Conservation (phyloP, 805 yeast genomes). For the Lipomyces sp. region DNA sequence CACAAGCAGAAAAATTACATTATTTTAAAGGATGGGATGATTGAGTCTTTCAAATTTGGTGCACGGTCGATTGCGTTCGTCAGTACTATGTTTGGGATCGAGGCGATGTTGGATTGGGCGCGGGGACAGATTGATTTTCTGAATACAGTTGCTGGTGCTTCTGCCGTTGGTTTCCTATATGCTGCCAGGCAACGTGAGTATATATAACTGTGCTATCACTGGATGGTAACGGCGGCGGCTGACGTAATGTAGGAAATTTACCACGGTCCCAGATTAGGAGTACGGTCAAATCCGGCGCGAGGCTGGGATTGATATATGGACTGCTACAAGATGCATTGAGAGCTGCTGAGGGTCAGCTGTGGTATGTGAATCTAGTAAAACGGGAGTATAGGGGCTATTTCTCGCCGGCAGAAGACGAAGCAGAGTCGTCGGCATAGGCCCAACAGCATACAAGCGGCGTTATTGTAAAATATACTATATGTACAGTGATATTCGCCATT, state of each 20-base stretch:
- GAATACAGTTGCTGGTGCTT: conserved; percentile 65
- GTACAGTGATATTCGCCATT: background rate
- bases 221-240: conserved; percentile 2
- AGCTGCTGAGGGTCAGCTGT: conserved; percentile 60
- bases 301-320: conserved; percentile 66
- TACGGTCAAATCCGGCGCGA: conserved; percentile 55
- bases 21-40: conserved; percentile 60
- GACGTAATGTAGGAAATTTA: conserved; percentile 20
- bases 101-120: conserved; percentile 61
- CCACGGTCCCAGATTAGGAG: conserved; percentile 41
- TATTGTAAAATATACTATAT: background rate
- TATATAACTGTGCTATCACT: background rate
- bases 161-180: conserved; percentile 56
- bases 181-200: conserved; percentile 45
- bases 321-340: conserved; percentile 67
- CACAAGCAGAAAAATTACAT: conserved; percentile 83
- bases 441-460: background rate
- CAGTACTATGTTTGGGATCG: conserved; percentile 53
- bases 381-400: background rate
- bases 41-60: conserved; percentile 16
- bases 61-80: conserved; percentile 16
- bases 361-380: conserved; percentile 54
- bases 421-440: background rate
- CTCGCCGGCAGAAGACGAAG: background rate
- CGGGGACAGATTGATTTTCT: conserved; percentile 62